phyloP scores from a whole-genome alignment of 148 eudicot species.

The Amaranthus cruentus region DNA sequence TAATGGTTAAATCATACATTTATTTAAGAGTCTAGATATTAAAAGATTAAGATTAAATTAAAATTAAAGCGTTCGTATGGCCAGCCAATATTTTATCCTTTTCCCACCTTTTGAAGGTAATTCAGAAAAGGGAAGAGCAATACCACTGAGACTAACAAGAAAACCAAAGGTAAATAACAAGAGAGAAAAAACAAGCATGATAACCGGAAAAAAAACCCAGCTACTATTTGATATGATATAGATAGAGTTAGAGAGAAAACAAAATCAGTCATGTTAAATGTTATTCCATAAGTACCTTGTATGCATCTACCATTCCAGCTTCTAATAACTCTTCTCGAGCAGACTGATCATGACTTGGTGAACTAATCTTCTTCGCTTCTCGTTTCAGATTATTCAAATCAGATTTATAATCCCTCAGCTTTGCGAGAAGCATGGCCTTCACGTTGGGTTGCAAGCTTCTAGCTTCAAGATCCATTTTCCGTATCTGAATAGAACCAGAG shows the following conservation, averaged over 20 bases:
- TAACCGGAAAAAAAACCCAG: neutral
- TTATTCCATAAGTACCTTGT: slow-evolving; percentile 38
- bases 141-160: no score
- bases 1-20: no score
- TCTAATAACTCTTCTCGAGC: slow-evolving; percentile 68
- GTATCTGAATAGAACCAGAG: slow-evolving; percentile 44
- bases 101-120: no score
- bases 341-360: slow-evolving; percentile 48
- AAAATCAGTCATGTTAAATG: neutral
- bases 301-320: slow-evolving; percentile 60
- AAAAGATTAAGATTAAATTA: no score
- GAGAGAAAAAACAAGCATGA: neutral
- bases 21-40: no score
- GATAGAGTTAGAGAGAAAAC: neutral
- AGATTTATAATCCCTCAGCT: slow-evolving; percentile 83
- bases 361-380: slow-evolving; percentile 58
- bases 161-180: no score
- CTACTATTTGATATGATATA: neutral
- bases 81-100: no score
- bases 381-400: slow-evolving; percentile 76
- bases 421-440: slow-evolving; percentile 87
- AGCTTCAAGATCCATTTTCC: slow-evolving; percentile 97
- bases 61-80: no score
- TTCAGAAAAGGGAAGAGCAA: no score
- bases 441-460: slow-evolving; percentile 84